phyloP scores from a whole-genome alignment of 805 yeast species.

The Barnettozyma wickerhamii region DNA sequence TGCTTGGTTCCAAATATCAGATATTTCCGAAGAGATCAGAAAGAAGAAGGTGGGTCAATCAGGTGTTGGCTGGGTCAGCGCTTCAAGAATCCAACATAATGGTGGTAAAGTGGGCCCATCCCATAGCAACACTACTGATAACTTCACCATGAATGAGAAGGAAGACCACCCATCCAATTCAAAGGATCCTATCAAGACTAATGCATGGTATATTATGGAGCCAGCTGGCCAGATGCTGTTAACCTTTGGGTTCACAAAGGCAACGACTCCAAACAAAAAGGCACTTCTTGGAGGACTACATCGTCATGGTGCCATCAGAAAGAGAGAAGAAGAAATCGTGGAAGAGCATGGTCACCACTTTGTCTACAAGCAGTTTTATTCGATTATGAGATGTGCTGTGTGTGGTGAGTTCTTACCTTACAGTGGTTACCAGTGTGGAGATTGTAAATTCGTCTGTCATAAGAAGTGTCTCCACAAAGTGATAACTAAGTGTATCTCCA shows the following conservation, averaged over 20 bases:
- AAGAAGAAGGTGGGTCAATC: conserved; percentile 80
- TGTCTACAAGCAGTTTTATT: conserved; percentile 91
- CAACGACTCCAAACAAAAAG: conserved; percentile 43
- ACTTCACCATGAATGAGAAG: conserved; percentile 19
- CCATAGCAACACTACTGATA: conserved; percentile 19
- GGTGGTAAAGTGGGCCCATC: conserved; percentile 12
- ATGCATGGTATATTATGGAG: conserved; percentile 86
- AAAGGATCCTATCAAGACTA: conserved; percentile 41
- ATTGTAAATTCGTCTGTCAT: conserved; percentile 76
- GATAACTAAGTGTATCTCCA: conserved; percentile 79
- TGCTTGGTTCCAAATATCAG: conserved; percentile 86
- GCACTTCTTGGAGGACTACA: conserved; percentile 60
- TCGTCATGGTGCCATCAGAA: conserved; percentile 98
- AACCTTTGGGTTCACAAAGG: conserved; percentile 75
- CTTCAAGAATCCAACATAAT: conserved; percentile 44
- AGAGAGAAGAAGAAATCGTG: conserved; percentile 80
- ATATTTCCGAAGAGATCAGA: conserved; percentile 91
- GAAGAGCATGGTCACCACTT: conserved; percentile 98
- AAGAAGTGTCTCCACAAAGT: conserved; percentile 77
- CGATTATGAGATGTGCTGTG: conserved; percentile 94
- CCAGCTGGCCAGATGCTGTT: conserved; percentile 90
- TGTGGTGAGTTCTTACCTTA: conserved; percentile 94
- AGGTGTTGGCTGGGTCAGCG: conserved; percentile 87
- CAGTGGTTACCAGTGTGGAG: conserved; percentile 83
- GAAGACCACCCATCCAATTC: conserved; percentile 10